These are phyloP conservation scores for Arachnomyces sp. DNA, from an alignment of 2,329 filamentous ascomycete genomes.

Conservation along the genomic window DNA sequence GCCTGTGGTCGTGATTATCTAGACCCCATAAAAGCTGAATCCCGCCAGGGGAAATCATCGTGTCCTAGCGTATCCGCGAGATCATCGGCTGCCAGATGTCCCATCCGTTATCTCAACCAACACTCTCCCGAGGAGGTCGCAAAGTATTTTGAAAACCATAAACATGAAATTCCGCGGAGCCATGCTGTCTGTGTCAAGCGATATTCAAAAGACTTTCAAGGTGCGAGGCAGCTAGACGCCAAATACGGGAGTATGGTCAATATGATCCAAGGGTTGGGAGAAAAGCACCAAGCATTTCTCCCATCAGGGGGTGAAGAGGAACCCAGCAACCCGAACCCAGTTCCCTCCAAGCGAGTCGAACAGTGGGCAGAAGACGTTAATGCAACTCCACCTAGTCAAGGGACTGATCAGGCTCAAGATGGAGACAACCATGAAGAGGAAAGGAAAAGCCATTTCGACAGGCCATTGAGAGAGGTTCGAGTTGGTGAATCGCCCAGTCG, in stretches of 20 bases:
- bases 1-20: constrained; percentile 48
- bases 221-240: constrained; percentile 79
- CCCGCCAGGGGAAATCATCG: constrained; percentile 36
- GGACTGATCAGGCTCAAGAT: constrained; percentile 25
- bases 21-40: constrained; percentile 47
- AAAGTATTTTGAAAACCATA: constrained; percentile 87
- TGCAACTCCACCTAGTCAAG: constrained; percentile 32
- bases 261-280: constrained; percentile 86
- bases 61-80: constrained; percentile 30
- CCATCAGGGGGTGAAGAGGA: constrained; percentile 45
- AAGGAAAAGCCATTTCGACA: constrained; percentile 68
- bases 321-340: constrained; percentile 24
- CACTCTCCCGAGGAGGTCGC: constrained; percentile 91
- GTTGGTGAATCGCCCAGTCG: constrained; percentile 88
- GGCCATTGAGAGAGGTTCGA: constrained; percentile 78
- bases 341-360: constrained; percentile 64
- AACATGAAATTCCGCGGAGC: constrained; percentile 86
- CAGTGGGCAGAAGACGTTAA: constrained; percentile 77
- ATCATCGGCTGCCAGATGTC: constrained; percentile 60
- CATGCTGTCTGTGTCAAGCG: constrained; percentile 87
- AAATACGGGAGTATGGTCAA: constrained; percentile 88
- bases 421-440: constrained; percentile 43
- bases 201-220: constrained; percentile 78
- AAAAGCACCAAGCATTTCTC: constrained; percentile 80
- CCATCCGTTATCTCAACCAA: constrained; percentile 85